Conservation (phyloP, 805 yeast species). For the Lachancea sp. region DNA sequence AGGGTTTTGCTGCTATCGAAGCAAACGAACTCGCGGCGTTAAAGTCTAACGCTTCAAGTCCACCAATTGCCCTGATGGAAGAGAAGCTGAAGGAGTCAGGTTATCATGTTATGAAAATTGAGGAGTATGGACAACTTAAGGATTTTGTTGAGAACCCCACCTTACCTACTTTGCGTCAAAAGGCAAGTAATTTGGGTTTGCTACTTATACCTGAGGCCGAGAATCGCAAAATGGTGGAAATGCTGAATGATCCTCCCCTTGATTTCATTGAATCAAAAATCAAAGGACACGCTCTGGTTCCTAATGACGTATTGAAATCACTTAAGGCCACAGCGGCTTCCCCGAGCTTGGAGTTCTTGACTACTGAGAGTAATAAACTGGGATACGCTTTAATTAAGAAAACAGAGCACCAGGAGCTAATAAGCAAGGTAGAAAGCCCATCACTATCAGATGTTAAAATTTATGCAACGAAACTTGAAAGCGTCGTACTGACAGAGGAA, state of each 20-base stretch:
- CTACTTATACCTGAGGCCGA: slow-evolving; percentile 12
- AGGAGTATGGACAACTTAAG: slow-evolving; percentile 4
- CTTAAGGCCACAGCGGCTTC: background rate
- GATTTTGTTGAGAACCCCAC: slow-evolving; percentile 28
- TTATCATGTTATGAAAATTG: background rate
- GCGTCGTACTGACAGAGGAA: slow-evolving; percentile 13
- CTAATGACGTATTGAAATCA: slow-evolving; percentile 9
- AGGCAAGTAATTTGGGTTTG: slow-evolving; percentile 10
- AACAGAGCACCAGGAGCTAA: slow-evolving; percentile 13
- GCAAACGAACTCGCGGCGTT: background rate
- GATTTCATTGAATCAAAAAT: slow-evolving; percentile 14
- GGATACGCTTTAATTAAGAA: slow-evolving; percentile 20
- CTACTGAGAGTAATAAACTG: slow-evolving; percentile 21
- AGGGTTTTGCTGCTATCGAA: background rate
- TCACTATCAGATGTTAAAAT: background rate
- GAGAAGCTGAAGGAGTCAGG: background rate
- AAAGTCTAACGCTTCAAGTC: background rate
- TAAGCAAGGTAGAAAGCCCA: slow-evolving; percentile 12
- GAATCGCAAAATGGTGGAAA: slow-evolving; percentile 4
- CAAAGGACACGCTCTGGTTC: slow-evolving; percentile 17
- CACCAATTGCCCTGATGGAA: background rate
- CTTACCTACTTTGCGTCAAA: slow-evolving; percentile 9
- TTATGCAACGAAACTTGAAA: slow-evolving; percentile 11
- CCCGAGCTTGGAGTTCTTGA: slow-evolving; percentile 24
- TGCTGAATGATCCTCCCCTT: slow-evolving; percentile 11